These are phyloP conservation scores for Neonectria faginata DNA, from an alignment of 2,329 filamentous ascomycete species.

Conservation along the genomic window DNA sequence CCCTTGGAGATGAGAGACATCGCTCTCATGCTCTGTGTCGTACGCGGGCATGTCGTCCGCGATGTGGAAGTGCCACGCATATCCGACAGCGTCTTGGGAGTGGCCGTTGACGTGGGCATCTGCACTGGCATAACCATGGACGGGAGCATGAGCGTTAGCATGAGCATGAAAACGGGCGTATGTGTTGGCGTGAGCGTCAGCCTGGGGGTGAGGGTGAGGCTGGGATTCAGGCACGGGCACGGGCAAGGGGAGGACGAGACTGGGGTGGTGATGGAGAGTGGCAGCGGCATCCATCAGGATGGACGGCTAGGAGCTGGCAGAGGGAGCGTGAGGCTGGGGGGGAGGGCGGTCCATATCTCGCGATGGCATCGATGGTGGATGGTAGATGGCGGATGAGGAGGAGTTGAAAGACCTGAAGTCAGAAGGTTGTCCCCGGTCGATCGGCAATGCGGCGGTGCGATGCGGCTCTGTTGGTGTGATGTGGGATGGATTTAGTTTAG, in stretches of 20 bases:
- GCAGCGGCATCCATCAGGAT: conserved; percentile 36
- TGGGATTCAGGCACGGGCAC: conserved; percentile 21
- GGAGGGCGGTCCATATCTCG: conserved; percentile 35
- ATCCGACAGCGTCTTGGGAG: conserved; percentile 25
- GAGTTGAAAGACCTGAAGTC: neutral
- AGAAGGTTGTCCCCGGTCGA: conserved; percentile 4
- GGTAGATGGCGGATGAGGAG: conserved; percentile 2
- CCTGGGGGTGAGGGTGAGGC: conserved; percentile 24
- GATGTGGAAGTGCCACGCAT: conserved; percentile 34
- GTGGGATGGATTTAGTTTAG: conserved; percentile 17
- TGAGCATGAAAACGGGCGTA: conserved; percentile 25
- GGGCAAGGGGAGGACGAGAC: conserved; percentile 19
- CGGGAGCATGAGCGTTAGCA: conserved; percentile 20
- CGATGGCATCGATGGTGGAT: conserved; percentile 22
- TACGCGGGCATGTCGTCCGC: conserved; percentile 41
- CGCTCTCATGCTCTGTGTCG: conserved; percentile 45
- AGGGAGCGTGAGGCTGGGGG: conserved; percentile 28
- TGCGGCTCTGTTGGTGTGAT: conserved; percentile 29
- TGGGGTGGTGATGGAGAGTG: conserved; percentile 12
- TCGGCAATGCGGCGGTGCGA: conserved; percentile 14
- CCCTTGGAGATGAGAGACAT: conserved; percentile 43
- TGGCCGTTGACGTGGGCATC: conserved; percentile 27
- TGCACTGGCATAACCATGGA: conserved; percentile 16
- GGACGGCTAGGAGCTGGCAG: conserved; percentile 24
- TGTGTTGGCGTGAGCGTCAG: conserved; percentile 27